Percentiles rank a stretch among this genome's conserved stretches.
Conservation (phyloP, 768 basidiomycete genomes). For the Boletellus ananas region DNA sequence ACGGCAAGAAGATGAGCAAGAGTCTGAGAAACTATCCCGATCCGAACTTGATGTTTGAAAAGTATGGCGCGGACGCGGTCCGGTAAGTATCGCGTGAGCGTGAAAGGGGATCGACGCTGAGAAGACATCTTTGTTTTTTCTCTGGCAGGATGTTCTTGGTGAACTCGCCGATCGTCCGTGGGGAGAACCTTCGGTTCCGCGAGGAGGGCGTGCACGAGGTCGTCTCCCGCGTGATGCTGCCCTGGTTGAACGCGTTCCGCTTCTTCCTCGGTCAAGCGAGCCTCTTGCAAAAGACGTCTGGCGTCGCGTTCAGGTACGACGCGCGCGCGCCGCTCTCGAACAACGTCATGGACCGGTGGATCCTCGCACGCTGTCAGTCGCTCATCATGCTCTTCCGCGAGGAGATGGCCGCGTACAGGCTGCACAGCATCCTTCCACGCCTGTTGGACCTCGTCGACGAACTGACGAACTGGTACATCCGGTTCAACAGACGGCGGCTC, state of each 20-base stretch:
- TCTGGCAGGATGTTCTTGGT: conserved; percentile 89
- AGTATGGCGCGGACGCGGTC: conserved; percentile 94
- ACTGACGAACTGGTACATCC: conserved; percentile 99
- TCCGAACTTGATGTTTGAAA: conserved; percentile 83
- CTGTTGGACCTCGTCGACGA: conserved; percentile 91
- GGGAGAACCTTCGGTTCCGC: conserved; percentile 95
- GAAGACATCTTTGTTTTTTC: not conserved
- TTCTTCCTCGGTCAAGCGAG: conserved; percentile 97
- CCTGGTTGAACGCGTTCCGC: conserved; percentile 98
- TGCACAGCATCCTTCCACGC: conserved; percentile 97
- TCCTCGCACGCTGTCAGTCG: conserved; percentile 96
- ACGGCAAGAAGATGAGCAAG: conserved; percentile 99
- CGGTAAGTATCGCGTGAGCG: conserved; percentile 43
- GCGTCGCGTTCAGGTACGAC: conserved; percentile 80
- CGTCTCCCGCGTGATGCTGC: conserved; percentile 91
- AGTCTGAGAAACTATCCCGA: conserved; percentile 96
- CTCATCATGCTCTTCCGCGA: conserved; percentile 86
- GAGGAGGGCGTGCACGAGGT: conserved; percentile 98
- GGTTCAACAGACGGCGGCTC: conserved; percentile 92
- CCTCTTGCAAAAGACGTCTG: conserved; percentile 76
- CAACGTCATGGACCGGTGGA: conserved; percentile 99
- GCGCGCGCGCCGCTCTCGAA: conserved; percentile 75
- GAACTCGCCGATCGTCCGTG: conserved; percentile 97
- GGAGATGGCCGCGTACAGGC: conserved; percentile 96
- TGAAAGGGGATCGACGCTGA: not conserved